Base-by-base conservation (phyloP, 768 basidiomycete genomes). In the Gautieria morchelliformis region DNA sequence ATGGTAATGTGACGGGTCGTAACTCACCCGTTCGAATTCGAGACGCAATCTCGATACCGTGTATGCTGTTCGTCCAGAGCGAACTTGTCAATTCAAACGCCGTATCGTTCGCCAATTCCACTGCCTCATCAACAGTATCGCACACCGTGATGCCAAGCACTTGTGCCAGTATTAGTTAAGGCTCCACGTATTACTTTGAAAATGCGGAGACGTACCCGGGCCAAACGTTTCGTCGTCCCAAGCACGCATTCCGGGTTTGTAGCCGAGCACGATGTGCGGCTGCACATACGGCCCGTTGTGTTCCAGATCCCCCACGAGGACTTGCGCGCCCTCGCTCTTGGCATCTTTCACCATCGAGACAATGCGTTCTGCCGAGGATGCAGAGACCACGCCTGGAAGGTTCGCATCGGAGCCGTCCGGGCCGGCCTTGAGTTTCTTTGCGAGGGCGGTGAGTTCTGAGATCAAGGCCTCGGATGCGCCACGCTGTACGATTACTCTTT, bases 151-250 rank as follows among this genome's bases (percentile, higher is more conserved):
- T 67, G 10, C 69, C 71, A 6, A 79, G 66, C 0, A 81, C 77
- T 75, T 64, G 10, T 5, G 19, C 42, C 40, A 41, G 14, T 52
- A 30, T 15, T 19, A 32, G 50, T 24, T 52, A 27, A 27, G 24
- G n/a, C n/a, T 11, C 15, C 5, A 15, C 15, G 10, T n/a, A 42
- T 14, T 12, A 24, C 20, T 48, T 22, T 11, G 39, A 24, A 49
- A 10, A 19, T 15, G 24, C 19, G 37, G 9, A 14, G 17, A 40
- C 57, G 22, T 41, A 78, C 80, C 78, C 51, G 80, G 84, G 0
- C 82, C 82, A 66, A 86, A 86, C 1, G 77, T 75, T 67, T 87
- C 85, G 32, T 73, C 64, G 22, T 80, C 72, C 81, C 81, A 84
- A 12, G 79, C 57, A 30, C 69, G 63, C 72, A 78, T 81, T 8